These are phyloP conservation scores for Hericium rajendrae DNA, from an alignment of 768 basidiomycete genomes.

Conservation along the genomic window DNA sequence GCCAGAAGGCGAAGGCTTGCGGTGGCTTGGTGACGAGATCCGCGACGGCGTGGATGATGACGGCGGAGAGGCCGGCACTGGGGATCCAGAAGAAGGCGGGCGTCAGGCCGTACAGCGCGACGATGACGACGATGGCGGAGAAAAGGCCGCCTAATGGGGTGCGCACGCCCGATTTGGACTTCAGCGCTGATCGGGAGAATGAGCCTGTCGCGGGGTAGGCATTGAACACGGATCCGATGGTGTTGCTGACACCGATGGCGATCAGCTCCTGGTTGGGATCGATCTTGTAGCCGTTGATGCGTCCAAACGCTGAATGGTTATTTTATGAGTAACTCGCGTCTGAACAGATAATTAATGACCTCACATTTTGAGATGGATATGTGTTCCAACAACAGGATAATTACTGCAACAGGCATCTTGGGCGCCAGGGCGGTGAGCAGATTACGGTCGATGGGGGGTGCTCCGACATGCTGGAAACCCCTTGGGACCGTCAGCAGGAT, in stretches of 20 bases:
- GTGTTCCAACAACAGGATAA: constrained; percentile 88
- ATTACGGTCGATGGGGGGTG: constrained; percentile 33
- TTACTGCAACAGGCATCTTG: constrained; percentile 76
- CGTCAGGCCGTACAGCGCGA: constrained; percentile 91
- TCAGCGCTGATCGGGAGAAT: constrained; percentile 95
- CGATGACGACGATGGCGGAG: constrained; percentile 80
- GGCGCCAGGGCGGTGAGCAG: constrained; percentile 62
- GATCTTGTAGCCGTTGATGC: constrained; percentile 90
- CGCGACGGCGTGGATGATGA: constrained; percentile 90
- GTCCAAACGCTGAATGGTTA: constrained; percentile 67
- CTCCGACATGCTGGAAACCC: constrained; percentile 59
- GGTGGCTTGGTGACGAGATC: constrained; percentile 80
- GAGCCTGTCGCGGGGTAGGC: constrained; percentile 98
- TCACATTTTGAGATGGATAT: constrained; percentile 93
- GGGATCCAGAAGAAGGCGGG: constrained; percentile 90
- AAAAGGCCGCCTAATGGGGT: constrained; percentile 86
- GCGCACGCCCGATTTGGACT: constrained; percentile 94
- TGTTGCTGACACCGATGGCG: constrained; percentile 96
- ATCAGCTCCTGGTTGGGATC: constrained; percentile 92
- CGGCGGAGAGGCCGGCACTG: constrained; percentile 71
- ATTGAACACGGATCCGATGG: constrained; percentile 77
- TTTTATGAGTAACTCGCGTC: neutral
- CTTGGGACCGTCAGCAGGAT: constrained; percentile 78
- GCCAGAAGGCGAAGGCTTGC: constrained; percentile 86
- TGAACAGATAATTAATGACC: constrained; percentile 14